phyloP scores from a whole-genome alignment of 257 asterid species.

The Nicotiana sylvestris region DNA sequence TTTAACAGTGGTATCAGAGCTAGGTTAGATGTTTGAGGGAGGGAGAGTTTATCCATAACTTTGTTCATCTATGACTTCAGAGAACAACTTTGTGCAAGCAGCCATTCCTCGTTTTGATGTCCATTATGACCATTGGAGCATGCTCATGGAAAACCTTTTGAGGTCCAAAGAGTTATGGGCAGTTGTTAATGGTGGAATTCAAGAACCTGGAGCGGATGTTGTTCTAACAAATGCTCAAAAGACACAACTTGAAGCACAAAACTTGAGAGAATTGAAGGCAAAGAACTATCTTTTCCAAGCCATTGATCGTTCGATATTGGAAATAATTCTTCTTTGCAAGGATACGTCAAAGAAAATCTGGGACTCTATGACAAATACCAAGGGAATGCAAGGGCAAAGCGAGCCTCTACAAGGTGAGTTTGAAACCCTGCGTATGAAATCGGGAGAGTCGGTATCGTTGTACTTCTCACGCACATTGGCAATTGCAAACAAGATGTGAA shows the following conservation, averaged over 20 bases:
- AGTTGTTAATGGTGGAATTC: background rate
- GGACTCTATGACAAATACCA: slow-evolving; percentile 6
- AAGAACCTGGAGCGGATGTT: too few species aligned
- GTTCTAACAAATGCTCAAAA: too few species aligned
- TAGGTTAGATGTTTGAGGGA: too few species aligned
- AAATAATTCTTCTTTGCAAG: slow-evolving; percentile 19
- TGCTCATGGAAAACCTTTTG: slow-evolving; percentile 13
- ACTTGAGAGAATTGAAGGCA: slow-evolving; percentile 5
- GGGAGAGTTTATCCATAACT: background rate
- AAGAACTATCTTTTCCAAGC: slow-evolving; percentile 17
- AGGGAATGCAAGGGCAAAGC: background rate
- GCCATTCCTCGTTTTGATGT: slow-evolving; percentile 7
- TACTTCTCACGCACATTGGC: background rate
- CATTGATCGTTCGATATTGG: background rate
- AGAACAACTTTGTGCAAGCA: too few species aligned
- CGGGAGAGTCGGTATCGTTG: background rate
- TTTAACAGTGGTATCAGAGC: too few species aligned
- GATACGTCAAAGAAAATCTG: background rate
- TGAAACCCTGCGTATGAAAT: background rate
- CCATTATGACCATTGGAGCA: slow-evolving; percentile 17
- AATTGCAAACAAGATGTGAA: slow-evolving; percentile 11
- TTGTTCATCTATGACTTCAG: too few species aligned
- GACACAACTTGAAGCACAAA: too few species aligned
- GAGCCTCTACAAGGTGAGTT: background rate
- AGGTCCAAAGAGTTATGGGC: slow-evolving; percentile 9